Evolutionary conservation across 2,329 filamentous ascomycete genomes (phyloP).

Genomic region (Tolypocladium guangdongense): DNA sequence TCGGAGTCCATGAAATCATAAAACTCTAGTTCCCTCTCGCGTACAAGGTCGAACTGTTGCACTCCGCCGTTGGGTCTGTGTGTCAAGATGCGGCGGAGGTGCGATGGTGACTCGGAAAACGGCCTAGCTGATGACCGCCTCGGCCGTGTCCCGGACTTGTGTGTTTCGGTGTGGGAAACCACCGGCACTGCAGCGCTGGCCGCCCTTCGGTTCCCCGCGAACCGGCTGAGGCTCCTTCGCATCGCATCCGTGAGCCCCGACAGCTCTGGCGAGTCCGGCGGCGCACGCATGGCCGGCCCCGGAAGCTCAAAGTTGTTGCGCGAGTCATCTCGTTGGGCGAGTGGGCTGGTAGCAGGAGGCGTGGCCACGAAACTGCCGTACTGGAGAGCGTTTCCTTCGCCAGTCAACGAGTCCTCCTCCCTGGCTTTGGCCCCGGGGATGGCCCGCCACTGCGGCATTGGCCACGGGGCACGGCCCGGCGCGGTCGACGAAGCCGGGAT

Average conservation of each 20-base stretch:
- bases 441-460: background rate
- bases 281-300: slow-evolving; percentile 37
- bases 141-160: slow-evolving; percentile 4
- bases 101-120: slow-evolving; percentile 14
- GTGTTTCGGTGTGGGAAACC: slow-evolving; percentile 1
- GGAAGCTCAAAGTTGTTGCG: slow-evolving; percentile 39
- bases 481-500: background rate
- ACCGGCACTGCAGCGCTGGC: slow-evolving; percentile 18
- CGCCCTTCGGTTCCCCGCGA: slow-evolving; percentile 23
- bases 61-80: slow-evolving; percentile 30
- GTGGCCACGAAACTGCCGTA: slow-evolving; percentile 44
- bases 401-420: slow-evolving; percentile 8
- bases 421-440: background rate
- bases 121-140: slow-evolving; percentile 4
- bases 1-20: slow-evolving; percentile 75
- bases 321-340: slow-evolving; percentile 3
- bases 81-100: slow-evolving; percentile 24
- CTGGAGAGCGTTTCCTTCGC: slow-evolving; percentile 26
- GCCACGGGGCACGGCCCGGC: background rate
- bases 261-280: slow-evolving; percentile 16
- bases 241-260: slow-evolving; percentile 7
- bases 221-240: slow-evolving; percentile 11
- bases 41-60: slow-evolving; percentile 48
- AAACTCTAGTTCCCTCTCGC: slow-evolving; percentile 71
- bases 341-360: slow-evolving; percentile 21